These are phyloP conservation scores for Globisporangium cystogenes DNA, from an alignment of 352 stramenopile species.

Conservation along the genomic window DNA sequence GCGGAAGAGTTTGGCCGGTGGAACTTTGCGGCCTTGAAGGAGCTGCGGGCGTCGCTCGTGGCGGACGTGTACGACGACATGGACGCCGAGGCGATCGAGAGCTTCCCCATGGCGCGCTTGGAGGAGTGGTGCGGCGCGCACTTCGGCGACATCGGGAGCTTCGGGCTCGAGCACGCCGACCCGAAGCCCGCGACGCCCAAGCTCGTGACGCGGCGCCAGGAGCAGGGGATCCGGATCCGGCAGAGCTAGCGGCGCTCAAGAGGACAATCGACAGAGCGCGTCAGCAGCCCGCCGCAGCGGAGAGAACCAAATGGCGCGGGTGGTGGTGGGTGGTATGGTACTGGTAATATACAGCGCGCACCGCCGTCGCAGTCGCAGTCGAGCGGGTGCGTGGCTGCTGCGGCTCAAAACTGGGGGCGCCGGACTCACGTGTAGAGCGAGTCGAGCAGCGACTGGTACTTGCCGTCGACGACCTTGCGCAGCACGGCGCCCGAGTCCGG, in stretches of 20 bases:
- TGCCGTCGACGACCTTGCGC: slow-evolving; percentile 55
- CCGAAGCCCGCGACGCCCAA: slow-evolving; percentile 28
- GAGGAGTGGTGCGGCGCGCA: slow-evolving; percentile 49
- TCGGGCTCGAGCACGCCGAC: slow-evolving; percentile 77
- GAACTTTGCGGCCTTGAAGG: slow-evolving; percentile 71
- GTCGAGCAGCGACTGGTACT: slow-evolving; percentile 71
- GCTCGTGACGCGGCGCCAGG: slow-evolving; percentile 38
- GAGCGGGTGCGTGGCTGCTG: not conserved
- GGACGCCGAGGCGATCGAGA: slow-evolving; percentile 42
- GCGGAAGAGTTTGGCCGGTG: slow-evolving; percentile 62
- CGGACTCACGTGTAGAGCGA: slow-evolving; percentile 55
- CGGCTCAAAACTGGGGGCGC: too few species aligned
- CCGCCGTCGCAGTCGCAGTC: not conserved
- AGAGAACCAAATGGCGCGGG: not conserved
- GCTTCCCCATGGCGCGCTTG: slow-evolving; percentile 52
- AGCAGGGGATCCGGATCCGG: slow-evolving; percentile 83
- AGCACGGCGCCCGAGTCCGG: slow-evolving; percentile 53
- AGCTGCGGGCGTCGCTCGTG: slow-evolving; percentile 63
- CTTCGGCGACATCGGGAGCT: slow-evolving; percentile 43
- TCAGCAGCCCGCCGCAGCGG: not conserved
- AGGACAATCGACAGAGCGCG: too few species aligned
- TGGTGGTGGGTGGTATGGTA: slow-evolving; percentile 10
- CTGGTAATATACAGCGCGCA: slow-evolving; percentile 17
- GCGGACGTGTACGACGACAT: slow-evolving; percentile 55
- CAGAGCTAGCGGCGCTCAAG: slow-evolving; percentile 37